These are phyloP conservation scores for Lodderomyces oxycetoniae DNA, from an alignment of 1,139 yeast genomes.

Conservation along the genomic window DNA sequence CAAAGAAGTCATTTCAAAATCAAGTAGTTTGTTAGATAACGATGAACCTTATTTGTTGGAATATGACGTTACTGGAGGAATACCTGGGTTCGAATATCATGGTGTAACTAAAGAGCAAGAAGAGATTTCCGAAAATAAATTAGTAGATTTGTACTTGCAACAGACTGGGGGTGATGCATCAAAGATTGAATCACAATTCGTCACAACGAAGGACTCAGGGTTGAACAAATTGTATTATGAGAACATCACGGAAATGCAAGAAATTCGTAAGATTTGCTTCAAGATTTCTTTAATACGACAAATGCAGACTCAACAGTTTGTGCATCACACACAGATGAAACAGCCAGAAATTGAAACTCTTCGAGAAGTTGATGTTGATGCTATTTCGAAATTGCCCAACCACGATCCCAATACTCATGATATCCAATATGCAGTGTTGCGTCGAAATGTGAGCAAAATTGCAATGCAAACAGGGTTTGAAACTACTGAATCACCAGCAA, in stretches of 20 bases:
- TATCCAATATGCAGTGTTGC: slow-evolving; percentile 62
- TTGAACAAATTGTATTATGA: slow-evolving; percentile 56
- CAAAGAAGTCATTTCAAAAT: slow-evolving; percentile 36
- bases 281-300: slow-evolving; percentile 85
- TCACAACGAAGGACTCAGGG: slow-evolving; percentile 45
- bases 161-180: slow-evolving; percentile 28
- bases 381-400: slow-evolving; percentile 66
- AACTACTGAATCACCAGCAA: slow-evolving; percentile 70
- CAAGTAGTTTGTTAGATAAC: slow-evolving; percentile 43
- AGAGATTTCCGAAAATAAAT: slow-evolving; percentile 46
- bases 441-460: slow-evolving; percentile 68
- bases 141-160: slow-evolving; percentile 35
- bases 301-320: slow-evolving; percentile 79
- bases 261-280: slow-evolving; percentile 80
- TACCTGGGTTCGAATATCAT: slow-evolving; percentile 59
- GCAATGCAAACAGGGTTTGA: slow-evolving; percentile 96
- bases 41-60: slow-evolving; percentile 73
- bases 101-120: slow-evolving; percentile 49
- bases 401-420: slow-evolving; percentile 56
- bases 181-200: slow-evolving; percentile 27
- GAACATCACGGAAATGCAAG: slow-evolving; percentile 78
- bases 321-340: slow-evolving; percentile 69
- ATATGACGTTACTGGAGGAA: slow-evolving; percentile 76
- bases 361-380: slow-evolving; percentile 69
- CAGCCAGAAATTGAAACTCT: slow-evolving; percentile 64